Conservation (phyloP, 1,139 yeast genomes). For the Blastobotrys indianensis region DNA sequence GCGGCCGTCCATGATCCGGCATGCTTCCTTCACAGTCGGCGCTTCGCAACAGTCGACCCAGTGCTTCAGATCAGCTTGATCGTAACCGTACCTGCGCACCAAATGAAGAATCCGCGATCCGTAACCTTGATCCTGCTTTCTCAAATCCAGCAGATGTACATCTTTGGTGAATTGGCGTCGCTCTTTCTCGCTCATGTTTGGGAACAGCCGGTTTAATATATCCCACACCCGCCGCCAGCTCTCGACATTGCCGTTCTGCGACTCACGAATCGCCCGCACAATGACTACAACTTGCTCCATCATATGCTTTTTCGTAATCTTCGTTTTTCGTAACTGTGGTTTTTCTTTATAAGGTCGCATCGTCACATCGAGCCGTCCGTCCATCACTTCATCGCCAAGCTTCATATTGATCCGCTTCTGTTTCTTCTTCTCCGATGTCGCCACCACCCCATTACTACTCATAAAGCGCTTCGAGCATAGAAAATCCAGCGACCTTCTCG, state of each 20-base stretch:
- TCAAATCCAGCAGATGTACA: not conserved
- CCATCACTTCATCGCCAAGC: no score
- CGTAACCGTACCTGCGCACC: conserved; percentile 11
- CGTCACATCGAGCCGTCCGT: no score
- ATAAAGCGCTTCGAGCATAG: no score
- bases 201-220: conserved; percentile 1
- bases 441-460: no score
- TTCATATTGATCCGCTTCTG: no score
- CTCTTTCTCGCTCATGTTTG: not conserved
- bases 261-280: not conserved
- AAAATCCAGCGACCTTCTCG: no score
- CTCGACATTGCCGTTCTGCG: not conserved
- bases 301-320: conserved; percentile 1
- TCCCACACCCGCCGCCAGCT: not conserved
- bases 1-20: conserved; percentile 19
- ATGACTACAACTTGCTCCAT: conserved; percentile 1
- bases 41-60: conserved; percentile 26
- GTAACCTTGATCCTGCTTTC: not conserved
- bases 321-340: not conserved
- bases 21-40: conserved; percentile 18
- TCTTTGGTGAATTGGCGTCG: conserved; percentile 1
- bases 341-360: no score
- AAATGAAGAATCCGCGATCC: not conserved
- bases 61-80: conserved; percentile 14
- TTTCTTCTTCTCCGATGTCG: no score